Conservation (phyloP, 495 filamentous ascomycete species). For the Lasiosphaeria ovina region DNA sequence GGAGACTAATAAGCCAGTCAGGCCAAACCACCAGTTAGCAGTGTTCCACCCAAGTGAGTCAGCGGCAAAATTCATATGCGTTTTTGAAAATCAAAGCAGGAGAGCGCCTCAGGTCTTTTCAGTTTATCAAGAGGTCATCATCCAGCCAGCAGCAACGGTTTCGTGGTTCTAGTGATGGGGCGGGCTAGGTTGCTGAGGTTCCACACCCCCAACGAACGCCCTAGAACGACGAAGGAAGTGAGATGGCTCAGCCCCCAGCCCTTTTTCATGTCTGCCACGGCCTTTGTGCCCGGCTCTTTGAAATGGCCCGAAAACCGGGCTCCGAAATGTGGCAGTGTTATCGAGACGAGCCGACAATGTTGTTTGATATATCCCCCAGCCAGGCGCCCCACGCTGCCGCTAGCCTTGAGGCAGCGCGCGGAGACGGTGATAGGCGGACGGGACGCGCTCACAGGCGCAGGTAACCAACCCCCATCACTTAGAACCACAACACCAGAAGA, state of each 20-base stretch:
- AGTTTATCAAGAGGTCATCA: conserved; percentile 34
- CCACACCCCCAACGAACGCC: background rate
- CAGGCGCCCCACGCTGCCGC: conserved; percentile 19
- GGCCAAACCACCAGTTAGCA: too few relatives aligned
- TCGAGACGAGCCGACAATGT: conserved; percentile 13
- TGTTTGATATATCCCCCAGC: conserved; percentile 26
- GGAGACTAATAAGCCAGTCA: too few relatives aligned
- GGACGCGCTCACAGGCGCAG: conserved; percentile 31
- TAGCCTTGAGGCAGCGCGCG: conserved; percentile 19
- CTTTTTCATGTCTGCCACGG: conserved; percentile 31
- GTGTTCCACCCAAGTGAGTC: background rate
- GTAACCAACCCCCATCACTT: conserved; percentile 26
- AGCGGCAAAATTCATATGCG: background rate
- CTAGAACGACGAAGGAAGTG: too few relatives aligned
- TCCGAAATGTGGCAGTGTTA: conserved; percentile 28
- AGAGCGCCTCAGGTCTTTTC: conserved; percentile 40
- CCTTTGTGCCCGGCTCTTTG: conserved; percentile 30
- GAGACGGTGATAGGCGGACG: conserved; percentile 3
- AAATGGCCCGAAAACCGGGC: conserved; percentile 19
- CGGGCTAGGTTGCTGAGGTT: conserved; percentile 10
- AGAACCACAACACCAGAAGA: conserved; percentile 42
- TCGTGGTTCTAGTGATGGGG: conserved; percentile 20
- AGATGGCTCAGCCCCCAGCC: background rate
- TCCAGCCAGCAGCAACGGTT: conserved; percentile 35
- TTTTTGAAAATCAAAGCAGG: conserved; percentile 12